Evolutionary conservation across 2,329 filamentous ascomycete genomes (phyloP), one percentile per base, ranked within the genome.

Genomic region (Pseudocercospora fuligena): DNA sequence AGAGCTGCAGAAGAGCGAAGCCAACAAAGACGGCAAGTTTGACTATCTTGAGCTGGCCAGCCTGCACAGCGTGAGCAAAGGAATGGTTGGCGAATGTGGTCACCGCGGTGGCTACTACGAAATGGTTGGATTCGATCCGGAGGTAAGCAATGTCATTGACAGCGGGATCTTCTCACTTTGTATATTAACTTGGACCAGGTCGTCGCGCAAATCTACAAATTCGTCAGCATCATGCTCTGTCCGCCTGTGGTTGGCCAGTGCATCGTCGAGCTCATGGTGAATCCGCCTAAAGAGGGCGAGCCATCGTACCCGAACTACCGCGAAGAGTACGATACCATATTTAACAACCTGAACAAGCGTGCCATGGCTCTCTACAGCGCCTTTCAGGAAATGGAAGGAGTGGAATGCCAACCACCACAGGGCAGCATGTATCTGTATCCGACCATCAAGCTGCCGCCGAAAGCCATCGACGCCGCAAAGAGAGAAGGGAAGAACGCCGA

Each of bases 371-470:
- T 99, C 59, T 95, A 96, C 82, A 87, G 93, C 75, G 94, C 94
- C 29, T 99, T 99, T 82, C 85, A 89, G 79, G 83, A 93, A 78
- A 98, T 99, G 95, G 94, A 98, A 81, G 95, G 95, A 66, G 94
- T 99, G 66, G 88, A 94, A 79, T 97, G 94, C 82, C 91, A 91
- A 75, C 86, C 89, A 73, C 95, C 95, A 64, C 92, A 97, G 86
- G 95, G 95, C 67, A 90, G 92, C 78, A 99, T 99, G 95, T 99
- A 99, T 84, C 91, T 99, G 75, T 99, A 98, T 88, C 95, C 95
- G 25, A 95, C 92, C 73, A 97, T 99, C 82, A 88, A 84, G 36
- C 84, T 99, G 25, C 88, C 95, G 1, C 73, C 82, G 25, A 92
- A 92, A 82, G 95, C 93, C 47, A 81, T 90, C 69, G 89, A 90